phyloP scores from a whole-genome alignment of 768 basidiomycete species.

The Chiua virens region DNA sequence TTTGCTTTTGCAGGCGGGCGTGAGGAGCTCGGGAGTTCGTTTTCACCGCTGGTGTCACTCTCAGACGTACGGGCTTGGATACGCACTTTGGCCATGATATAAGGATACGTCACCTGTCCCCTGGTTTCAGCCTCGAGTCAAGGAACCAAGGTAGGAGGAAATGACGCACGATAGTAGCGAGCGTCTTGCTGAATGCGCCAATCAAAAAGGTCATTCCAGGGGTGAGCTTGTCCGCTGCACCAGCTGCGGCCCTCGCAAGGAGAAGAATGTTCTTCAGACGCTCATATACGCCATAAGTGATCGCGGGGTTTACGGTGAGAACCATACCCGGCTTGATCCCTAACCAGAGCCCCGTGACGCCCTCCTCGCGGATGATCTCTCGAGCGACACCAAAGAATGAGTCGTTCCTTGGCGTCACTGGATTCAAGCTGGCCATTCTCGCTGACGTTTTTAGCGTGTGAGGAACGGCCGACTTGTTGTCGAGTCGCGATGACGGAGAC shows the following conservation, averaged over 20 bases:
- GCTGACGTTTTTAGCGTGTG: neutral
- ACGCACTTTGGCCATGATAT: conserved; percentile 95
- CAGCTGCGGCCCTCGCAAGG: conserved; percentile 48
- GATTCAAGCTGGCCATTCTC: neutral
- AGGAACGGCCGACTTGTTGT: conserved; percentile 78
- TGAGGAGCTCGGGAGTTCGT: conserved; percentile 17
- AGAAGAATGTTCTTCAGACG: conserved; percentile 78
- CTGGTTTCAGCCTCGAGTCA: neutral
- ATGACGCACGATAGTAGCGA: conserved; percentile 83
- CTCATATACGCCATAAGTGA: conserved; percentile 95
- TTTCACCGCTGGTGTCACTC: conserved; percentile 33
- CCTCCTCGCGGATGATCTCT: conserved; percentile 89
- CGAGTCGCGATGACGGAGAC: conserved; percentile 97
- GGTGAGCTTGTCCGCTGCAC: conserved; percentile 57
- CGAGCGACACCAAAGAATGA: conserved; percentile 78
- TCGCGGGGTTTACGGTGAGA: conserved; percentile 96
- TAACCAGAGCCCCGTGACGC: conserved; percentile 86
- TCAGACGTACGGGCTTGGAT: conserved; percentile 83
- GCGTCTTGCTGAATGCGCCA: conserved; percentile 92
- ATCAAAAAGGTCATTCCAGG: conserved; percentile 79
- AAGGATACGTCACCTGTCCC: conserved; percentile 85
- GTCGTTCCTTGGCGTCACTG: conserved; percentile 40
- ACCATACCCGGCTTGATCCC: conserved; percentile 91
- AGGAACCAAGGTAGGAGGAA: neutral
- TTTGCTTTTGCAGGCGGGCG: conserved; percentile 30